A percentile compares a stretch with the other conserved stretches of the same genome.
phyloP scores from a whole-genome alignment of 1,139 yeast genomes.

The Candida sojae region DNA sequence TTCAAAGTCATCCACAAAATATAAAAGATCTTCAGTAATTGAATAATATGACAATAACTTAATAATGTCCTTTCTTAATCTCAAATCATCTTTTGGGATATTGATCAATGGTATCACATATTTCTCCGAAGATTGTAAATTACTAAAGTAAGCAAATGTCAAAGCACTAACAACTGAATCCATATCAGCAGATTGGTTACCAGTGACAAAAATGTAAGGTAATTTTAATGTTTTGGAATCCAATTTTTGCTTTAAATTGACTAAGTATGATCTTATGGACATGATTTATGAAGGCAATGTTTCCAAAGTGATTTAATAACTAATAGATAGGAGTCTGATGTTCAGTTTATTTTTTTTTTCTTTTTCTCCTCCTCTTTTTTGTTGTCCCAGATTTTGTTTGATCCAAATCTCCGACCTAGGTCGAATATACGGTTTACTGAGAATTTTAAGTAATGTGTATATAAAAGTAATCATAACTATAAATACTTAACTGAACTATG shows the following conservation, averaged over 20 bases:
- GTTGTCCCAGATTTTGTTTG: too few relatives aligned
- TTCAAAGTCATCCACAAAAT: constrained; percentile 66
- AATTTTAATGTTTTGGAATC: constrained; percentile 14
- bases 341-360: too few relatives aligned
- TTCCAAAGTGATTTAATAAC: too few relatives aligned
- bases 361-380: too few relatives aligned
- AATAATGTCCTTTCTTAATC: constrained; percentile 69
- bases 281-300: constrained; percentile 7
- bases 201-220: constrained; percentile 59
- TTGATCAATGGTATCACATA: constrained; percentile 67
- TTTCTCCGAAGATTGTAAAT: constrained; percentile 17
- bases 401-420: too few relatives aligned
- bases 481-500: not conserved
- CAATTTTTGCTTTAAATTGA: constrained; percentile 20
- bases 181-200: constrained; percentile 84
- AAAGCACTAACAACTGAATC: constrained; percentile 84
- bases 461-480: not conserved
- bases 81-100: constrained; percentile 65
- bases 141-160: constrained; percentile 60
- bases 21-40: constrained; percentile 51
- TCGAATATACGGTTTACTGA: too few relatives aligned
- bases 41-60: constrained; percentile 51
- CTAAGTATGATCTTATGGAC: constrained; percentile 27
- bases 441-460: too few relatives aligned
- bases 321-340: too few relatives aligned